These are phyloP conservation scores for Eutypella sp. DNA, from an alignment of 2,329 filamentous ascomycete species.

Conservation along the genomic window DNA sequence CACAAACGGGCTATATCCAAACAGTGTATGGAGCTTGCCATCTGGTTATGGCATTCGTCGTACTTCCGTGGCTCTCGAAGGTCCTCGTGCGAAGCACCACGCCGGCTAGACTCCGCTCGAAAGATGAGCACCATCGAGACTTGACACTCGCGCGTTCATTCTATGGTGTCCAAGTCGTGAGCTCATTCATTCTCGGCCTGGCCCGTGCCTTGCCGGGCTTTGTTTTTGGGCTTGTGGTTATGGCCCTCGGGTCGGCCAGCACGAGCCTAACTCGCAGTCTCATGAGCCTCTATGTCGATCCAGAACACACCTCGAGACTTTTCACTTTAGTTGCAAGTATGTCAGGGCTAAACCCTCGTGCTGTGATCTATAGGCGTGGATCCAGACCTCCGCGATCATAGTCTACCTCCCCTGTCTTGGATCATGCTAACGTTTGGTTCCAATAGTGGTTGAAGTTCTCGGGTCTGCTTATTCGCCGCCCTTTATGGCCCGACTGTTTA, in stretches of 20 bases:
- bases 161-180: conserved; percentile 17
- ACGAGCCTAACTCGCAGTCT: conserved; percentile 22
- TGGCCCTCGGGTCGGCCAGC: conserved; percentile 24
- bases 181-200: conserved; percentile 19
- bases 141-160: conserved; percentile 22
- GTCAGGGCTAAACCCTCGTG: background rate
- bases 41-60: conserved; percentile 19
- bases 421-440: background rate
- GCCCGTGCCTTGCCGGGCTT: conserved; percentile 21
- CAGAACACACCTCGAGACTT: conserved; percentile 24
- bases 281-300: conserved; percentile 26
- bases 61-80: conserved; percentile 22
- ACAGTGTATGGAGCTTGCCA: conserved; percentile 22
- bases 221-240: conserved; percentile 22
- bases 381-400: too few relatives aligned
- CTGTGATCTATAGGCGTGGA: too few relatives aligned
- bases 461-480: conserved; percentile 24
- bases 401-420: background rate
- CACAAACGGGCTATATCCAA: conserved; percentile 28
- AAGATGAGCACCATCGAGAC: conserved; percentile 23
- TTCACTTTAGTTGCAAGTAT: conserved; percentile 23
- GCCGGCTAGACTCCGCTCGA: conserved; percentile 11
- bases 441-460: conserved; percentile 23
- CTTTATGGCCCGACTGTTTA: conserved; percentile 26
- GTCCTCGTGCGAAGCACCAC: conserved; percentile 15